phyloP scores from a whole-genome alignment of 306 rosid genomes.

The Sophora flavescens region DNA sequence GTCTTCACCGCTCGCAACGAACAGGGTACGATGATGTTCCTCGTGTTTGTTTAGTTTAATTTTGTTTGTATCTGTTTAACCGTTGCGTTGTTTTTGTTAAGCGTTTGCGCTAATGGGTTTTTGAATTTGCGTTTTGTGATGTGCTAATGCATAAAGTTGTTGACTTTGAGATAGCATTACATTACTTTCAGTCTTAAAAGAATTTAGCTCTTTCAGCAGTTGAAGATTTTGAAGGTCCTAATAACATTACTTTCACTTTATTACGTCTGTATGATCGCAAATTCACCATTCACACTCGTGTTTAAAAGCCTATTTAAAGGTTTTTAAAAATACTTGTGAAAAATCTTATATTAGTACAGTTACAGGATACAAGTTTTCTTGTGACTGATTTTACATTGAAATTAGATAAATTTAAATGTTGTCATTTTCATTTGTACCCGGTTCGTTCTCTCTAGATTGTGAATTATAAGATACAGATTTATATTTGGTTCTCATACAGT shows the following conservation, averaged over 20 bases:
- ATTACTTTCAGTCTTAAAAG: neutral
- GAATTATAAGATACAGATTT: neutral
- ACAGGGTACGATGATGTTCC: slow-evolving; percentile 59
- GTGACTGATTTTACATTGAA: neutral
- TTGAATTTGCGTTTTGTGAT: slow-evolving; percentile 3
- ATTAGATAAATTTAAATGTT: neutral
- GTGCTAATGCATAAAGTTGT: neutral
- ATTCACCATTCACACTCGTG: neutral
- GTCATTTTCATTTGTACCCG: neutral
- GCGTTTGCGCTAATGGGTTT: neutral
- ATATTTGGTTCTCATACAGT: neutral
- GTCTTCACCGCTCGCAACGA: slow-evolving; percentile 91
- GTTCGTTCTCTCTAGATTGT: neutral
- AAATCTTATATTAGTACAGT: neutral
- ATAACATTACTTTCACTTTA: neutral
- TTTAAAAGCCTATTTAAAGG: neutral
- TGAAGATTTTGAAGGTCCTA: neutral
- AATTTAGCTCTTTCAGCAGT: neutral
- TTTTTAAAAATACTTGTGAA: neutral
- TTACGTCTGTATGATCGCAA: neutral
- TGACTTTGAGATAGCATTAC: neutral
- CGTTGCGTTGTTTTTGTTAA: neutral
- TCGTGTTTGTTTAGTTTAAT: neutral
- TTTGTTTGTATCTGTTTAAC: neutral
- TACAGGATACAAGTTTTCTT: neutral